Evolutionary conservation across 805 yeast genomes (phyloP).

Genomic region (Wickerhamomyces pijperi): DNA sequence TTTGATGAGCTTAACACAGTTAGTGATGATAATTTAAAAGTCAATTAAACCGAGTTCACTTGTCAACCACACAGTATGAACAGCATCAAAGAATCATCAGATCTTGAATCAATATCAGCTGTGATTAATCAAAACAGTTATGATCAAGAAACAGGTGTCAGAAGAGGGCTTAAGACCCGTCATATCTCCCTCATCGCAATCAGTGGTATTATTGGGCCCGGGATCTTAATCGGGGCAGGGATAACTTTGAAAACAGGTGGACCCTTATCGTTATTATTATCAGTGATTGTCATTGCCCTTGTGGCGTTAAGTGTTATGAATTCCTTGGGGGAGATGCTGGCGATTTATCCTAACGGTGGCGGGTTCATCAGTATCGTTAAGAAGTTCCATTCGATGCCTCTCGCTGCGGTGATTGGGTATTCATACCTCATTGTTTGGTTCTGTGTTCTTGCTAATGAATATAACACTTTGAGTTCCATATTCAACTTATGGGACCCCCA

Average conservation of each 20-base stretch:
- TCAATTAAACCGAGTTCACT: no score
- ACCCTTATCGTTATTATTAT: constrained; percentile 36
- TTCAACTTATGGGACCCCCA: constrained; percentile 33
- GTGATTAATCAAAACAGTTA: no score
- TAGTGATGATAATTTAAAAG: no score
- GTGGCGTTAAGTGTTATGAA: constrained; percentile 45
- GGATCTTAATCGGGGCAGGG: constrained; percentile 45
- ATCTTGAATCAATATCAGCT: no score
- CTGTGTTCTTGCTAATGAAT: constrained; percentile 45
- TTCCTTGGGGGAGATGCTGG: constrained; percentile 46
- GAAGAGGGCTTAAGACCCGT: constrained; percentile 37
- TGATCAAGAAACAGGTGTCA: constrained; percentile 21
- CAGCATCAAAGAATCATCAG: no score
- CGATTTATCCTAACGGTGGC: constrained; percentile 38
- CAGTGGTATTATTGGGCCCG: constrained; percentile 55
- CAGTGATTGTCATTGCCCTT: constrained; percentile 41
- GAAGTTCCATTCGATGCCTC: constrained; percentile 39
- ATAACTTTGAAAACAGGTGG: constrained; percentile 38
- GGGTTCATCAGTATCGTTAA: constrained; percentile 40
- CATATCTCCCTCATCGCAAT: constrained; percentile 40
- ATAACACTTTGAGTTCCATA: constrained; percentile 40
- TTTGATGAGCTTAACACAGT: no score
- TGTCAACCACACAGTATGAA: no score
- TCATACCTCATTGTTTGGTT: constrained; percentile 47
- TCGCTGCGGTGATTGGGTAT: constrained; percentile 47